Base-by-base conservation (phyloP, 2,329 filamentous ascomycete species). In the Xylariaceae sp. region DNA sequence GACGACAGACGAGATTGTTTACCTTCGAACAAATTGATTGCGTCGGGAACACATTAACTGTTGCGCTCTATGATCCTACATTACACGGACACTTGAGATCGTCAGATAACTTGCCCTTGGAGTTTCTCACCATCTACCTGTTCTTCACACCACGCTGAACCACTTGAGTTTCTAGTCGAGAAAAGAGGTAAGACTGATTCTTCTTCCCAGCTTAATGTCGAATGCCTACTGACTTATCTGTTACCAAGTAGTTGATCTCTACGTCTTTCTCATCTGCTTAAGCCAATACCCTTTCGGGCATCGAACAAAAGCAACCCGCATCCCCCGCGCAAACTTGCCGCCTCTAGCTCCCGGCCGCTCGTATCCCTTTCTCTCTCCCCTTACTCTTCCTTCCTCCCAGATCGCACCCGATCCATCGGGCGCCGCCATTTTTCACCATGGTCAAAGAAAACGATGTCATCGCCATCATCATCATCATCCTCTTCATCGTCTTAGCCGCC, bases 381-480 rank as follows among this genome's bases (percentile, higher is more conserved):
- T 24, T 19, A 41, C n/a, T 23, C 12, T 11, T 37, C 17, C 8
- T 17, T 17, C 21, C 33, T 5, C 8, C 12, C 11, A 31, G 9
- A 34, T 36, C 28, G 19, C 26, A 21, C 7, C 31, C 14, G 9
- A 41, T 34, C 19, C n/a, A 8, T 34, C 21, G 34, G 19, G 36
- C 37, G 23, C 11, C 31, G 19, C 7, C 19, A 29, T 28, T 46
- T 7, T 28, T 21, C 71, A 77, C 64, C 65, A 87, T 83, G 81
- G 77, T 81, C 67, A 83, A 88, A 73, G 75, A 82, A 76, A 88
- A 88, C 81, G 81, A 88, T 74, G 82, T 84, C 68, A 88, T 88
- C 73, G 86, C 86, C 66, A 79, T 88, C 72, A 88, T 88, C 70
- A 82, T 88, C 74, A 87, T 88, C 72, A 72, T 88, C 53, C 80